Base-by-base conservation (phyloP, 2,329 filamentous ascomycete species). In the Knufia petricola region DNA sequence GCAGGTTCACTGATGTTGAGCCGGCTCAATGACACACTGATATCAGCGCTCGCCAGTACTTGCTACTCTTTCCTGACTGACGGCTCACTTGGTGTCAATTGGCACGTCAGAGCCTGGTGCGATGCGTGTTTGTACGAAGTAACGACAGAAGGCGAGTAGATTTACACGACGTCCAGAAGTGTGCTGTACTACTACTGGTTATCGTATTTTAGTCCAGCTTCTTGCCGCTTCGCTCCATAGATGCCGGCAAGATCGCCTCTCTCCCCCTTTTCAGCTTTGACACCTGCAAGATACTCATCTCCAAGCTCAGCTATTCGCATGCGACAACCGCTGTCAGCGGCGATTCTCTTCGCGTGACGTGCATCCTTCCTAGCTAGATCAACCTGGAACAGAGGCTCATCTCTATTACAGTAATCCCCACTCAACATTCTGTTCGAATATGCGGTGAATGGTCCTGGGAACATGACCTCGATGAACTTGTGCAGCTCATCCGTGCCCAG, bases 351-450 rank as follows among this genome's bases (percentile, higher is more conserved):
- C 3, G 85, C 86, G 71, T 95, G 87, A 1, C 80, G 69, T 1
- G 82, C 78, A 69, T 95, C 89, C 64, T 95, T 95, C 52, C 83
- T 72, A 4, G 87, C 88, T 51, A 94, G 70, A 63, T 92, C 83
- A 1, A 90, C 85, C 2, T 79, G 79, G 64, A 94, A 94, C 7
- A 92, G 69, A n/a, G 88, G 88, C 62, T 77, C 83, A 20, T 85
- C 79, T 10, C 84, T 74, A 66, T 79, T 76, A 65, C 84, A 80
- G 62, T 94, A 94, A 58, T 87, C 84, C 0, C 87, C 87, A 1
- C 70, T 71, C 41, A 78, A 62, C 83, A 95, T 85, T 19, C 87
- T 76, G 37, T 76, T 76, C 13, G 81, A 82, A 63, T 94, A 95
- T 3, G 78, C 82, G 0, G 79, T 71, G 62, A 87, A 87, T 0